Conservation (phyloP, 352 stramenopile species). For the Globisporangium apiculatum region DNA sequence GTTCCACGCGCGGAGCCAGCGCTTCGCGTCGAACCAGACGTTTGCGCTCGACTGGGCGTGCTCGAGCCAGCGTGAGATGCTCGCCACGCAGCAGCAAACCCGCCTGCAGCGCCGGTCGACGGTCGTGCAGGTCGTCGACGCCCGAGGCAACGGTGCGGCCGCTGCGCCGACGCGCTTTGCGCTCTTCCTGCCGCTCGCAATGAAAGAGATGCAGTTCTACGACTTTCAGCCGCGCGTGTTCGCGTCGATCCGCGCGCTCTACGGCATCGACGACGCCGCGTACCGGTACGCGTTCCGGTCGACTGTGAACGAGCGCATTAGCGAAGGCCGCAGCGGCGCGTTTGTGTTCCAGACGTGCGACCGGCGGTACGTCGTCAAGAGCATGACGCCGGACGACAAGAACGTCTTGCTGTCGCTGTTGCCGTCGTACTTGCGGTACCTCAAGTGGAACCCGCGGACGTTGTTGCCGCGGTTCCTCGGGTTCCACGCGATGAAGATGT, state of each 20-base stretch:
- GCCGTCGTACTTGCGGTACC: constrained; percentile 76
- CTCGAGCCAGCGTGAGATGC: no score
- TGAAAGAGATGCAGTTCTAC: constrained; percentile 86
- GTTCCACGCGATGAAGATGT: constrained; percentile 89
- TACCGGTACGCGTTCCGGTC: constrained; percentile 73
- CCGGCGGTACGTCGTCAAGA: constrained; percentile 89
- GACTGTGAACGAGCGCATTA: constrained; percentile 87
- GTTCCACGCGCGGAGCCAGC: constrained; percentile 58
- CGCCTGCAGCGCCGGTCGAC: constrained; percentile 11
- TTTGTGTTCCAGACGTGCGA: constrained; percentile 90
- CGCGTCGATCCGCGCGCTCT: constrained; percentile 57
- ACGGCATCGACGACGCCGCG: constrained; percentile 63
- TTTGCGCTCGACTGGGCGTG: constrained; percentile 77
- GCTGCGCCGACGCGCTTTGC: constrained; percentile 33
- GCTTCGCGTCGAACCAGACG: constrained; percentile 72
- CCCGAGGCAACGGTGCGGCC: constrained; percentile 21
- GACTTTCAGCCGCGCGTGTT: constrained; percentile 83
- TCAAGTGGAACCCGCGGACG: constrained; percentile 84
- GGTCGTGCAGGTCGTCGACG: constrained; percentile 52
- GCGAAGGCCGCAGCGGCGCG: constrained; percentile 78
- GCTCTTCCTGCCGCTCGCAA: constrained; percentile 50
- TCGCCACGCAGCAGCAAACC: no score
- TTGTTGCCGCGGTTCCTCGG: constrained; percentile 88
- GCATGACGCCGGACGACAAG: constrained; percentile 72
- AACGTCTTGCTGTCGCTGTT: constrained; percentile 74